Base-by-base conservation (phyloP, 2,329 filamentous ascomycete species). In the Ophiostoma novo-ulmi region DNA sequence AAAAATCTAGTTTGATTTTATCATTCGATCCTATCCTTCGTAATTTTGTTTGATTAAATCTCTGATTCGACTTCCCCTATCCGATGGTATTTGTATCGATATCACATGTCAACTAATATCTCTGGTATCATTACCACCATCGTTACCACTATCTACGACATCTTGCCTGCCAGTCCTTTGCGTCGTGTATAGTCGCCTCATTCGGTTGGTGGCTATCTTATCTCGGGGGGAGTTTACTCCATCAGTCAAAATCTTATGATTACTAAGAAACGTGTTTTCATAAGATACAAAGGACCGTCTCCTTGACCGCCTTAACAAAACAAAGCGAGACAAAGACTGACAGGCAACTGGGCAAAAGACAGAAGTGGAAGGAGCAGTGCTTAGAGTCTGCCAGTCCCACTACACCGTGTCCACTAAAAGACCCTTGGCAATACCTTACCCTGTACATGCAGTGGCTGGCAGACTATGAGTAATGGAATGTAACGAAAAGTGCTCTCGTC, bases 391-490 rank as follows among this genome's bases (percentile, higher is more conserved):
- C 52, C 13, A 58, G 52, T 22, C 52, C n/a, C n/a, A 26, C 14
- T 52, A 17, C 44, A 13, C 58, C 26, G 11, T 35, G 5, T 11
- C n/a, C 52, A 58, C 58, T 31, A 14, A 35, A 35, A 17, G 58
- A 36, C 26, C 26, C 58, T 35, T 63, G 58, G 58, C 58, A 35
- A 63, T 63, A 63, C 58, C 58, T 63, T 63, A 63, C 58, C 58
- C 58, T 63, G 58, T 36, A 63, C 58, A 63, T 63, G 26, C 58
- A 35, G 58, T 63, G 58, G 58, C 58, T 63, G 58, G 58, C 14
- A 63, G 17, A 35, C 58, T 63, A 35, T 63, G 58, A 17, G 26
- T 63, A 63, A 63, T 63, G 26, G 58, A 63, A 63, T 63, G 52
- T 58, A 58, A 13, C 22, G n/a, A 22, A 58, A 26, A 11, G 20